Evolutionary conservation across 768 basidiomycete species (phyloP).

Genomic region (Arthromyces matolae): DNA sequence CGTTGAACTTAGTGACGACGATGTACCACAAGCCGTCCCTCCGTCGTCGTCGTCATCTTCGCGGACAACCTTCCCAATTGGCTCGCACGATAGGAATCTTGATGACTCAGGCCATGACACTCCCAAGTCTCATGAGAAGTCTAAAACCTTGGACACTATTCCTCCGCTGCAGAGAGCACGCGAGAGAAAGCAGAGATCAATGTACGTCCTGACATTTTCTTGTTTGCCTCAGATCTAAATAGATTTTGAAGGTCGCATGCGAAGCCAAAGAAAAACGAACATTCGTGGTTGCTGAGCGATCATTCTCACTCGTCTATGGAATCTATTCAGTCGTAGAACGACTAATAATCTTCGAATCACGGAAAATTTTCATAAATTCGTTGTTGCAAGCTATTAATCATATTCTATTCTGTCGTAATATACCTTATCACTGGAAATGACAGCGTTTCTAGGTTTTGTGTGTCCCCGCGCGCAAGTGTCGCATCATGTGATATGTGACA

Average conservation of each 20-base stretch:
- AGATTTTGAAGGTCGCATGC: not conserved
- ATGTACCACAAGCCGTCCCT: not conserved
- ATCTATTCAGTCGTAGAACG: too few relatives aligned
- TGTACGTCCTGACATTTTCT: not conserved
- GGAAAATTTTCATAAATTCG: too few relatives aligned
- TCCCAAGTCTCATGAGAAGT: constrained; percentile 7
- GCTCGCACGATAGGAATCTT: not conserved
- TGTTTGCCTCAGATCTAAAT: not conserved
- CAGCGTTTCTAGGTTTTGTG: too few relatives aligned
- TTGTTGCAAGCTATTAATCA: not conserved
- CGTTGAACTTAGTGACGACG: not conserved
- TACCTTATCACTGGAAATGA: not conserved
- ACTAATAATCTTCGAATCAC: too few relatives aligned
- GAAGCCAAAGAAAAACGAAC: not conserved
- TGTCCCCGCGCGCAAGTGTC: not conserved
- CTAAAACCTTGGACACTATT: not conserved
- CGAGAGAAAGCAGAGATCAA: constrained; percentile 1
- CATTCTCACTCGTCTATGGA: constrained; percentile 16
- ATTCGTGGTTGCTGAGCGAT: constrained; percentile 28
- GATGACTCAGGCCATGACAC: constrained; percentile 9
- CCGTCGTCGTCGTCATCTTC: not conserved
- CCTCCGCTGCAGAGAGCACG: constrained; percentile 8
- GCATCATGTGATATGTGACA: constrained; percentile 1
- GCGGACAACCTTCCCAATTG: not conserved
- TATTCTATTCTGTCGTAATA: not conserved